Conservation (phyloP, 257 asterid genomes). For the Ilex aquifolium region DNA sequence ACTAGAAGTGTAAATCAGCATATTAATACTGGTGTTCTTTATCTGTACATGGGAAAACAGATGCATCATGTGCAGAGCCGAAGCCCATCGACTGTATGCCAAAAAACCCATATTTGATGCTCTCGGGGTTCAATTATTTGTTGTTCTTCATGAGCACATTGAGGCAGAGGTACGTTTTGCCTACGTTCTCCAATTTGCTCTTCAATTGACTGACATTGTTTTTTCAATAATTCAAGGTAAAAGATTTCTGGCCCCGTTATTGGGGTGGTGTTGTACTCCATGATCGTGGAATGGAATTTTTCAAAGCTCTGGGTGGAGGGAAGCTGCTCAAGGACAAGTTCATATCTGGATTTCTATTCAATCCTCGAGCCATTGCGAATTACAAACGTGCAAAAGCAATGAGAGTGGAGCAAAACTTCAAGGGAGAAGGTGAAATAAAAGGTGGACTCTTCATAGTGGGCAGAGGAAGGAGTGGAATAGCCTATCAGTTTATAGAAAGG, state of each 20-base stretch:
- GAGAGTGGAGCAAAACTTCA: conserved; percentile 59
- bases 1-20: background rate
- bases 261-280: conserved; percentile 78
- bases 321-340: conserved; percentile 69
- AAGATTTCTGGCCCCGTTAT: conserved; percentile 82
- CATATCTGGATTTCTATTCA: conserved; percentile 68
- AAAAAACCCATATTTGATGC: conserved; percentile 78
- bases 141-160: conserved; percentile 66
- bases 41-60: conserved; percentile 13
- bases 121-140: conserved; percentile 64
- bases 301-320: conserved; percentile 87
- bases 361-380: conserved; percentile 75
- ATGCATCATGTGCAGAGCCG: conserved; percentile 88
- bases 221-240: conserved; percentile 36
- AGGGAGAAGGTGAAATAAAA: conserved; percentile 77
- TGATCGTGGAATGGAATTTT: conserved; percentile 56
- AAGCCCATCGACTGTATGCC: conserved; percentile 78
- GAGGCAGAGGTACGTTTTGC: conserved; percentile 63
- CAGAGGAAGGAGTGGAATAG: conserved; percentile 65
- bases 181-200: background rate
- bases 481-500: conserved; percentile 81
- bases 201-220: background rate
- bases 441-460: conserved; percentile 79
- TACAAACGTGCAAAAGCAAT: conserved; percentile 65
- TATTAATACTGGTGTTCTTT: background rate